Evolutionary conservation across 768 basidiomycete species (phyloP), one percentile per base, ranked within the genome.

Genomic region (Macrolepiota dolichaula): DNA sequence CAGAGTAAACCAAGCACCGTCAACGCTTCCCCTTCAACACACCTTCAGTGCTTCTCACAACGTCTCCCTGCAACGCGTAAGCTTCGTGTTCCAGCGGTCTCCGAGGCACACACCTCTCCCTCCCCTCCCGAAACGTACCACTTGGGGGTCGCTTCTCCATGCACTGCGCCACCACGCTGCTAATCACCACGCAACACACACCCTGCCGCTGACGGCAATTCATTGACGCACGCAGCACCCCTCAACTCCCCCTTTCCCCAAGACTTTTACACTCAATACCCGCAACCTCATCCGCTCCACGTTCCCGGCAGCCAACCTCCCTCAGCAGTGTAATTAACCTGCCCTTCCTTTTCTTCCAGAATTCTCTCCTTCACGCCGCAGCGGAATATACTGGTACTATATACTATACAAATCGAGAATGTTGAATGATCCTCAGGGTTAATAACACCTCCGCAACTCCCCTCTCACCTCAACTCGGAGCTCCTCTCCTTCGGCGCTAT

Each of bases 381-480:
- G n/a, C 36, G 24, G 47, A 15, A 4, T 17, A 37, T n/a, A n/a
- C n/a, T n/a, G n/a, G n/a, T n/a, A n/a, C n/a, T n/a, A n/a, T 42
- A 44, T 17, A 44, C 17, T 44, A 2, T 19, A 44, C 47, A 11
- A 37, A 38, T 51, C 36, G 47, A 38, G 57, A 12, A 50, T 38
- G 7, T 24, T 24, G 15, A 32, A 47, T 25, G 57, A 58, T 58
- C 49, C 49, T 58, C 57, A 58, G 57, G 57, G 32, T 36, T 29
- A 35, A 4, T 4, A 25, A 37, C 35, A 24, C 37, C 12, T 54
- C 36, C 47, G 35, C 47, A 58, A 58, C 57, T 40, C 13, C 57
- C 49, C 11, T 27, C 27, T 40, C 47, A 58, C 38, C 57, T 58
- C 57, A 58, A 42, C 57, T 58, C 49, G 57, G 57, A 58, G 57